Base-by-base conservation (phyloP, 805 yeast species). In the Ogataea nonfermentans region DNA sequence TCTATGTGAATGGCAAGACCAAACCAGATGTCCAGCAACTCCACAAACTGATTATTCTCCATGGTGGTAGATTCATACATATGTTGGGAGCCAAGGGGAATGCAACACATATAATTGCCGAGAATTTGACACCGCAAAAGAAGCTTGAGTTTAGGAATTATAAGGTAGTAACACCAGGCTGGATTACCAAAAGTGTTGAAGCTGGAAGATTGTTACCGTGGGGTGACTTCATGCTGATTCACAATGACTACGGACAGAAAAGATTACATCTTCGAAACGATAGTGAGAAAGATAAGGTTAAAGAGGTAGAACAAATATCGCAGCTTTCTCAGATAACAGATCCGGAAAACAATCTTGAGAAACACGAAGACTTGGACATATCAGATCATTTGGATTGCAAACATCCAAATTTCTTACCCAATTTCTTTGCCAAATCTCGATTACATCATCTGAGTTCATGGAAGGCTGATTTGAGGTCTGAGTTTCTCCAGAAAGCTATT, bases 1-100 rank as follows among this genome's bases (percentile, higher is more conserved):
- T 91, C 4, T 80, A 84, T 58, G 88, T 91, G n/a, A 90, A 89
- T 53, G 99, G 99, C 1, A 79, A 84, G 53, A 91, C 98, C 0
- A 65, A 63, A 2, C 98, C 98, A 0, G 78, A 90, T n/a, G 73
- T 88, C 11, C 64, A 74, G 29, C 82, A 78, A 44, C 63, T 93
- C 22, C 91, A 85, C 52, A 73, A 80, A 40, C 51, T 87, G 49
- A 79, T 91, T 2, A 76, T 85, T 2, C 49, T 78, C 8, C 74
- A 90, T 60, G 97, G 98, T 1, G 99, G 99, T 0, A 70, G 65
- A 36, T 86, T 84, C 46, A 55, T 82, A 15, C 83, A 82, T 46
- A 80, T 77, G 61, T 60, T 91, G 29, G 70, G 77, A 4, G 79
- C 82, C 4, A 90, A 90, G 56, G 73, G 83, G 3, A 68, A 72